Percentiles rank a stretch among this genome's conserved stretches.
These are phyloP conservation scores for Choiromyces venosus DNA, from an alignment of 495 filamentous ascomycete genomes.

Conservation along the genomic window DNA sequence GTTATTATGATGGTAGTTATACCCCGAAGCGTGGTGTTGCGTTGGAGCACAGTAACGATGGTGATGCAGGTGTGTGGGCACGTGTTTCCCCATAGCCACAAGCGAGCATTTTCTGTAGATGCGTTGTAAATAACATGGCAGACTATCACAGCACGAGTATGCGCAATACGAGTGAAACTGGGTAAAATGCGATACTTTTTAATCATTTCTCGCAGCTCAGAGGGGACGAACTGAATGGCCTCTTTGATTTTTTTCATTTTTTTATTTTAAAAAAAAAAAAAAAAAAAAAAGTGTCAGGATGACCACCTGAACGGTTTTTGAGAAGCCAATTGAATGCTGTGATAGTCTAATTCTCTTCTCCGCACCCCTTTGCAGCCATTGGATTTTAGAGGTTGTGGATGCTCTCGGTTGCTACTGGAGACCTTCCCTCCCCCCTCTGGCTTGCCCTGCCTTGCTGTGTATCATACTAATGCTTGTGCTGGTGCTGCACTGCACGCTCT, in stretches of 20 bases:
- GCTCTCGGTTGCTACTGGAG: background rate
- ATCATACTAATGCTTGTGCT: background rate
- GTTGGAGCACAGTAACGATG: background rate
- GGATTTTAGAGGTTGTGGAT: background rate
- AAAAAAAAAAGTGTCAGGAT: background rate
- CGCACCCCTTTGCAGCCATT: background rate
- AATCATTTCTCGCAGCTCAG: background rate
- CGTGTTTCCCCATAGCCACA: background rate
- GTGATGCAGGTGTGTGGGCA: background rate
- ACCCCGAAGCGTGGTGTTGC: background rate
- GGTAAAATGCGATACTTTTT: background rate
- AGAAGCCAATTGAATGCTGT: background rate
- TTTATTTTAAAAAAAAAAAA: too few species aligned
- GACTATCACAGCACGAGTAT: background rate
- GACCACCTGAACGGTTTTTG: background rate
- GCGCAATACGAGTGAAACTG: background rate
- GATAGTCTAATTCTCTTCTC: background rate
- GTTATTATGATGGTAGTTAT: background rate
- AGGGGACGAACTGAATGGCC: background rate
- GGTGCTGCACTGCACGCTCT: background rate
- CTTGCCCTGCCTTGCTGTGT: background rate
- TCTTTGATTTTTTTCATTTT: too few species aligned
- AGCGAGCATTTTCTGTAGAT: background rate
- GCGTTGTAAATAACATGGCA: background rate
- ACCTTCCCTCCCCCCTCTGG: background rate